A percentile compares a stretch with the other conserved stretches of the same genome.
phyloP scores from a whole-genome alignment of 306 rosid species.

The Abrus precatorius region DNA sequence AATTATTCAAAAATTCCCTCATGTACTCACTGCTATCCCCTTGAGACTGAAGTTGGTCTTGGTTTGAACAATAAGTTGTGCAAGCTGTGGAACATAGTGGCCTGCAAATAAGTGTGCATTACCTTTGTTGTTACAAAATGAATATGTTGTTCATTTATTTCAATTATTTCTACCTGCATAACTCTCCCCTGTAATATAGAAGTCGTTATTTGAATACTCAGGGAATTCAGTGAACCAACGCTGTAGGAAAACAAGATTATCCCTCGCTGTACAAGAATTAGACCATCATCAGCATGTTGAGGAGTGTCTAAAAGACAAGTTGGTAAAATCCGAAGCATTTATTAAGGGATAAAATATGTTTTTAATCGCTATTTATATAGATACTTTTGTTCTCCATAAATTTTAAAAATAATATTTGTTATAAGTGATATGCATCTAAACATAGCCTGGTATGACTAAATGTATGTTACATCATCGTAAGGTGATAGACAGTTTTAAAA shows the following conservation, averaged over 20 bases:
- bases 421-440: too few species aligned
- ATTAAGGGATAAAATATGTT: too few species aligned
- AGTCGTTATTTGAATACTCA: slow-evolving; percentile 55
- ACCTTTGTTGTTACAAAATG: not conserved
- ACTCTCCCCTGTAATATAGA: slow-evolving; percentile 76
- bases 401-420: too few species aligned
- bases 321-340: not conserved
- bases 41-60: slow-evolving; percentile 60
- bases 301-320: not conserved
- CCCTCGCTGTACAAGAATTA: slow-evolving; percentile 54
- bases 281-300: not conserved
- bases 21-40: slow-evolving; percentile 71
- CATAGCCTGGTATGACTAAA: too few species aligned
- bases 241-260: slow-evolving; percentile 66
- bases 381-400: too few species aligned
- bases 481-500: too few species aligned
- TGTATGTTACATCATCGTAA: too few species aligned
- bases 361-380: too few species aligned
- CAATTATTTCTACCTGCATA: slow-evolving; percentile 58
- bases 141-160: not conserved
- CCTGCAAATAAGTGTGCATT: slow-evolving; percentile 50
- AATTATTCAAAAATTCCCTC: not conserved
- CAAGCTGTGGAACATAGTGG: slow-evolving; percentile 83
- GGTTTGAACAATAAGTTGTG: slow-evolving; percentile 59
- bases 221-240: slow-evolving; percentile 67